Evolutionary conservation across 139 green algal genomes (phyloP).

Genomic region (Microglena sp.): DNA sequence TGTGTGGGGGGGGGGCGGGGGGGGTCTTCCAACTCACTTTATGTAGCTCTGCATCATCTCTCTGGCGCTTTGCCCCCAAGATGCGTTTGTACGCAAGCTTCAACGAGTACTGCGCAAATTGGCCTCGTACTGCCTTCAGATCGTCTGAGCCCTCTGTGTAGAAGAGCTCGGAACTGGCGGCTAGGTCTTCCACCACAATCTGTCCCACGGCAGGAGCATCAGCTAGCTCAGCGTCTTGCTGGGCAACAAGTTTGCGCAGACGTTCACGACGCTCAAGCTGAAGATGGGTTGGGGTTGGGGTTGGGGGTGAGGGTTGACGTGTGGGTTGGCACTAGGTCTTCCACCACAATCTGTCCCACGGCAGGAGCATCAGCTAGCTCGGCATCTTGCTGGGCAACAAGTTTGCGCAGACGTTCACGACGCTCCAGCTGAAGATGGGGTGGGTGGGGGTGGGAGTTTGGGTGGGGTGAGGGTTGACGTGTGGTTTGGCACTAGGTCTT

Average conservation of each 20-base stretch:
- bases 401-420: constrained; percentile 70
- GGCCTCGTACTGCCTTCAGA: constrained; percentile 43
- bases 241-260: constrained; percentile 69
- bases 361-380: constrained; percentile 23
- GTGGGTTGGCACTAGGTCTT: constrained; percentile 41
- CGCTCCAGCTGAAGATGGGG: too few species aligned
- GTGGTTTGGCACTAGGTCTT: constrained; percentile 44
- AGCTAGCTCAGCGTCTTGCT: constrained; percentile 43
- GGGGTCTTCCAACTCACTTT: constrained; percentile 16
- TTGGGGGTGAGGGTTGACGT: too few species aligned
- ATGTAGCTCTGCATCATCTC: constrained; percentile 31
- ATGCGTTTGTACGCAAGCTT: constrained; percentile 52
- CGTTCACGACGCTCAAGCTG: constrained; percentile 85
- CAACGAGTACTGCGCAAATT: constrained; percentile 72
- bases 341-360: constrained; percentile 31
- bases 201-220: constrained; percentile 21
- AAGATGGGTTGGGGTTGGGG: too few species aligned
- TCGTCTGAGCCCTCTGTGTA: constrained; percentile 79
- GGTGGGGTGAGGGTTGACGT: too few species aligned
- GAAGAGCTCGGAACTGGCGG: constrained; percentile 60
- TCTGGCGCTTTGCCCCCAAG: constrained; percentile 34
- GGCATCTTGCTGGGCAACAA: constrained; percentile 66
- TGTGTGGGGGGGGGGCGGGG: background rate
- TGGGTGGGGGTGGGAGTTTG: too few species aligned
- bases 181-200: constrained; percentile 42